Base-by-base conservation (phyloP, 202 grass and related monocot species). In the Dendrocalamus latiflorus region DNA sequence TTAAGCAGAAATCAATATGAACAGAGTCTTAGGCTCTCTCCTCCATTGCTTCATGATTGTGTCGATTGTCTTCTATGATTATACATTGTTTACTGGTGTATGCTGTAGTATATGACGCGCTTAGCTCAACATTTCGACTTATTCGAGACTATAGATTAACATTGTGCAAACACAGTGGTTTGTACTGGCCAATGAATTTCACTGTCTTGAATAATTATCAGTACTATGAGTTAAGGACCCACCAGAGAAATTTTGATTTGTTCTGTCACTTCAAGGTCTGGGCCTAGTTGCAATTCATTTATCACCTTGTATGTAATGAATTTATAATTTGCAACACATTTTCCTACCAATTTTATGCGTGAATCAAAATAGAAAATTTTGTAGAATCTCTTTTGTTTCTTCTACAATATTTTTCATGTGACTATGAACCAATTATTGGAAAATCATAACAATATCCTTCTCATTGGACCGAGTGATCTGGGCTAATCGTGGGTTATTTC, bases 31-130 rank as follows among this genome's bases (percentile, higher is more conserved):
- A 15, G 51, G 34, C 14, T 60, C 57, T 42, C 51, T 58, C 72
- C 17, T 50, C 74, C 12, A 6, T 36, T 44, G 16, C 84, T 28
- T 75, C 74, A 86, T 90, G 43, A 87, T 90, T 75, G 51, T 83
- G 88, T 90, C 67, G 18, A 62, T 59, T 48, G 70, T 90, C 79
- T 62, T 55, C 60, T 74, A 68, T 39, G 42, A 1, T 68, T 37
- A 28, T 20, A 20, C 57, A 44, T 53, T 54, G 68, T 69, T 86
- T 64, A 56, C 15, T 54, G 36, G 3, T 58, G 13, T 72, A 17
- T 77, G 60, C 38, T 6, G 26, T 65, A 38, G 59, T 61, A 42
- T 77, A 59, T 66, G 64, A 49, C 21, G 24, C 9, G 8, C 78
- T 81, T 70, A 49, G 68, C 51, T 82, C 42, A 69, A 34, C 38